These are phyloP conservation scores for Atkinsonella hypoxylon DNA, from an alignment of 2,329 filamentous ascomycete species.

Conservation along the genomic window DNA sequence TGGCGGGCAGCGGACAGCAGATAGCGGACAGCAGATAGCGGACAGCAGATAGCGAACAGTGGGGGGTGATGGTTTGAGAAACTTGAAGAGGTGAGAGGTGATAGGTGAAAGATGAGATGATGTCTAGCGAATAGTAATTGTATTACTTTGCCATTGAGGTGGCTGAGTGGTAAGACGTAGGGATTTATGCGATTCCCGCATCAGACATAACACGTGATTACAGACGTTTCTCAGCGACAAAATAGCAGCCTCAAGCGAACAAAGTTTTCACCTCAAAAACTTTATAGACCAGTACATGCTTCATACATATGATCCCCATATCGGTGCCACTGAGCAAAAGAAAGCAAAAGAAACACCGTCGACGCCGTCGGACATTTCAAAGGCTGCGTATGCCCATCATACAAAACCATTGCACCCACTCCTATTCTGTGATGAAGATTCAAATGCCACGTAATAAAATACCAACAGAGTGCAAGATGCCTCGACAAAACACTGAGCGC, in stretches of 20 bases:
- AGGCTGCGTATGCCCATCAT: not conserved
- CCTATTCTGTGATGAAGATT: not conserved
- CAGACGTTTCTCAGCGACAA: too few species aligned
- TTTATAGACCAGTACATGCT: conserved; percentile 1
- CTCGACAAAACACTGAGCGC: not conserved
- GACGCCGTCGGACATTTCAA: not conserved
- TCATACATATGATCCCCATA: conserved; percentile 1
- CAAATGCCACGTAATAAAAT: not conserved
- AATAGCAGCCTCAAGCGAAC: not conserved
- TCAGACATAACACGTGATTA: not conserved
- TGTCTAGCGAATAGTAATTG: too few species aligned
- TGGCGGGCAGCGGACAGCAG: too few species aligned
- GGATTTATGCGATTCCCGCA: too few species aligned
- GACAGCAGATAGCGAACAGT: not conserved
- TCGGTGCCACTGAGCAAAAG: not conserved
- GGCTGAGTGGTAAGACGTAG: not conserved
- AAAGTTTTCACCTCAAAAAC: not conserved
- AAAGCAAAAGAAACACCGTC: conserved; percentile 3
- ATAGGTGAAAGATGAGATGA: too few species aligned
- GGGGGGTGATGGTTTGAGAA: not conserved
- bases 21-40: not conserved
- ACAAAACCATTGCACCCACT: conserved; percentile 1
- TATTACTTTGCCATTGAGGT: not conserved
- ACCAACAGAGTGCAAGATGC: not conserved
- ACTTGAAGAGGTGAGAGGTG: too few species aligned